Conservation (phyloP, 192 early-diverging fungal genomes). For the Fimicolochytrium jonesii region DNA sequence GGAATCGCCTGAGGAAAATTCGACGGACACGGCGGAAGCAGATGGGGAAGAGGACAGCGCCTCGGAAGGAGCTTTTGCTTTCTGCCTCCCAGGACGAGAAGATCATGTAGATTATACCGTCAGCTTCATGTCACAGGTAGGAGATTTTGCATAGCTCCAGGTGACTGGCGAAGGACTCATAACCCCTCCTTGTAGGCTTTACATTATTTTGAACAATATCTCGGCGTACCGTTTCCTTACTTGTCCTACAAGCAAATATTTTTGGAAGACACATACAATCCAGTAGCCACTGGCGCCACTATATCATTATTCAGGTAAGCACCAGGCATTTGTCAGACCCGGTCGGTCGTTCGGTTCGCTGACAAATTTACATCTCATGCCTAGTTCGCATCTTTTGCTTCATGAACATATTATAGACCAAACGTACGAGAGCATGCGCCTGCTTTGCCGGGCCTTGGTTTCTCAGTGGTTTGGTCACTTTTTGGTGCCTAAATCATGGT, state of each 20-base stretch:
- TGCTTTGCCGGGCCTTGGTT: constrained; percentile 67
- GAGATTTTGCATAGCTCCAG: too few relatives aligned
- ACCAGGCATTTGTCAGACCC: too few relatives aligned
- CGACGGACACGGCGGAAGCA: constrained; percentile 15
- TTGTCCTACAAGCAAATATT: constrained; percentile 82
- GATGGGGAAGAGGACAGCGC: constrained; percentile 6
- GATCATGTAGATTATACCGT: constrained; percentile 63
- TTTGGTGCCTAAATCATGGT: constrained; percentile 48
- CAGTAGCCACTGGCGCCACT: constrained; percentile 70
- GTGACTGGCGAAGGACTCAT: too few relatives aligned
- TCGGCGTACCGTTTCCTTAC: constrained; percentile 79
- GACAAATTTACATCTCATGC: too few relatives aligned
- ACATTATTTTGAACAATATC: constrained; percentile 82
- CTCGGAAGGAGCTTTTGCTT: constrained; percentile 55
- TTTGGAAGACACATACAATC: constrained; percentile 67
- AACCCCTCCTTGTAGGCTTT: constrained; percentile 49
- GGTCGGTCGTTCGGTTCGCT: constrained; percentile 22
- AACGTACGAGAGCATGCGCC: constrained; percentile 72
- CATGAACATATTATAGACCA: constrained; percentile 78
- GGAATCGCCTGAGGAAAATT: not conserved
- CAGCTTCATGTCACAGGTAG: constrained; percentile 55
- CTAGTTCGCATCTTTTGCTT: constrained; percentile 62
- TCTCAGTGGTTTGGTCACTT: constrained; percentile 96
- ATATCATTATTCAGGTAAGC: constrained; percentile 68
- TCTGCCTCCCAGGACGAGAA: constrained; percentile 57